Evolutionary conservation across 2,329 filamentous ascomycete genomes (phyloP).

Genomic region (Arthrinium phaeospermum): DNA sequence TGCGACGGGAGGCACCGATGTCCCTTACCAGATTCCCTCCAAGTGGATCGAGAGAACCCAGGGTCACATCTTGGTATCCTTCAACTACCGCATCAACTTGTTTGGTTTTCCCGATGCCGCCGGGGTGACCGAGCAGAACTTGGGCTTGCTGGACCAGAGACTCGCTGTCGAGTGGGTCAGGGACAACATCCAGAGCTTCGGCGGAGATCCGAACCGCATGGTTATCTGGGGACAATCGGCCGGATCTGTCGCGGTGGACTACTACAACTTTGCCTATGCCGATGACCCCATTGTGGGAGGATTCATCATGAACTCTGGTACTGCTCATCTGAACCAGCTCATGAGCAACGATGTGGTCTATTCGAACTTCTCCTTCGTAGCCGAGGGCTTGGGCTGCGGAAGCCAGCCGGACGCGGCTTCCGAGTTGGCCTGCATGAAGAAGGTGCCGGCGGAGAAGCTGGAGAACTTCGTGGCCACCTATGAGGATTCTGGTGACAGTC

Average conservation of each 20-base stretch:
- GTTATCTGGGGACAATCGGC: constrained; percentile 54
- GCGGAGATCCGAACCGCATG: constrained; percentile 50
- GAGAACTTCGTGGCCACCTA: constrained; percentile 37
- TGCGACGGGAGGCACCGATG: constrained; percentile 42
- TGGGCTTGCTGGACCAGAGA: constrained; percentile 57
- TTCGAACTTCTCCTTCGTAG: constrained; percentile 44
- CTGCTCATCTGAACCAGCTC: constrained; percentile 37
- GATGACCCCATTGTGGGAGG: constrained; percentile 51
- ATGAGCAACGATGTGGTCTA: constrained; percentile 33
- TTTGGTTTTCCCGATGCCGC: constrained; percentile 41
- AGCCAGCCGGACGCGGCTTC: constrained; percentile 27
- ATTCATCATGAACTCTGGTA: constrained; percentile 49
- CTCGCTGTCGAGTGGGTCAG: constrained; percentile 55
- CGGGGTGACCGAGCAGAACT: constrained; percentile 44
- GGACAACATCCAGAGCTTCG: constrained; percentile 54
- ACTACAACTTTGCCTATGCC: constrained; percentile 50
- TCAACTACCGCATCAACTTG: constrained; percentile 48
- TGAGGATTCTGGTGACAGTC: constrained; percentile 36
- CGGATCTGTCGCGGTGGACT: constrained; percentile 47
- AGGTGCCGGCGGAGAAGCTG: constrained; percentile 37
- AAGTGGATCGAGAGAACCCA: constrained; percentile 38
- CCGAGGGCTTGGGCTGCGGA: constrained; percentile 41
- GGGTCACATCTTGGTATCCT: constrained; percentile 42
- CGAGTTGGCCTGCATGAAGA: constrained; percentile 44
- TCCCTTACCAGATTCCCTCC: constrained; percentile 45